Base-by-base conservation (phyloP, 805 yeast species). In the Lachancea quebecensis region DNA sequence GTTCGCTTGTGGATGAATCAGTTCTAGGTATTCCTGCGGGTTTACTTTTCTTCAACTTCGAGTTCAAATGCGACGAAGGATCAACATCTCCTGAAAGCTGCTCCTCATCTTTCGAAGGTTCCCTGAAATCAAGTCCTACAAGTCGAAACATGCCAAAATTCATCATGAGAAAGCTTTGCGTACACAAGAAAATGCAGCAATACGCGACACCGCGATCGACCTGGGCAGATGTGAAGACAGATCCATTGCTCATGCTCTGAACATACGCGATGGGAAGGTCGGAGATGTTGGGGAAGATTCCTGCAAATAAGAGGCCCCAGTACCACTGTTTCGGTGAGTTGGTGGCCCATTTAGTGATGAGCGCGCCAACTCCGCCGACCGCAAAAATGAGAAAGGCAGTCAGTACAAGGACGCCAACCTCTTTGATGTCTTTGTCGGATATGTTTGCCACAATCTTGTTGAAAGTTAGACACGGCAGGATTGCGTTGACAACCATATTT, bases 191-290 rank as follows among this genome's bases (percentile, higher is more conserved):
- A 29, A 88, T 80, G 54, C 89, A 81, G 15, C 83, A 80, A 64
- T 84, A 87, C 0, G 95, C 91, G 28, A 82, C 83, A 29, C 95
- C 95, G 53, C 74, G 72, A 44, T 76, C 71, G 14, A 84, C 82
- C 44, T 82, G 77, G 3, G 62, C 72, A 4, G 67, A 47, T 0
- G 79, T 65, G 53, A 88, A 80, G 6, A 72, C 65, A 1, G 76
- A 67, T 1, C 88, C 80, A 14, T 74, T 69, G 21, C 85, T 81
- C 57, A 87, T 66, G 2, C 91, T 82, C 56, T 82, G 87, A 32
- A 81, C 61, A 53, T 87, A 88, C 0, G 95, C 95, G 53, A 87
- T 84, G 0, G 96, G 95, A 45, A 87, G 70, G 65, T 87, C 95
- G 12, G 89, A 78, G 37, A 83, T 79, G 57, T 87, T 87, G 37